A percentile compares a stretch with the other conserved stretches of the same genome.
Conservation (phyloP, 2,329 filamentous ascomycete species). For the Monilinia laxa region DNA sequence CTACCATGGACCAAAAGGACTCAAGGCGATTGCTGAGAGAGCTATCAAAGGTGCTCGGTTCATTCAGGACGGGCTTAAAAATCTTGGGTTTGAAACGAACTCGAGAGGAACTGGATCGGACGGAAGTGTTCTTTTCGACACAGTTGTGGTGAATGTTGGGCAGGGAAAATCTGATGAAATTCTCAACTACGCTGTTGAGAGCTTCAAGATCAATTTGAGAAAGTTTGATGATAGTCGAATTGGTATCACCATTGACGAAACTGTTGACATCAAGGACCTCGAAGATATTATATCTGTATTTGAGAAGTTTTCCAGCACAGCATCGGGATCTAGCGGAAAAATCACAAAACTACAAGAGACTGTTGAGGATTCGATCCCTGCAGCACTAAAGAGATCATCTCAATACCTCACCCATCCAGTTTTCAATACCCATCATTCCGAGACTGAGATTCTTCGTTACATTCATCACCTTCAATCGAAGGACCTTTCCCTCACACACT, state of each 20-base stretch:
- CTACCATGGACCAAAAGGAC: constrained; percentile 83
- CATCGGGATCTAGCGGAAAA: constrained; percentile 32
- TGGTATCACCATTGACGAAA: constrained; percentile 78
- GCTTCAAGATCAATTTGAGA: constrained; percentile 61
- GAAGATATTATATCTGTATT: constrained; percentile 58
- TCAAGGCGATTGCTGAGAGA: constrained; percentile 80
- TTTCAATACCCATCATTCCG: constrained; percentile 93
- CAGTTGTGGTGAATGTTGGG: constrained; percentile 64
- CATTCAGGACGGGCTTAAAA: constrained; percentile 62
- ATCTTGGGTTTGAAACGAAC: constrained; percentile 63
- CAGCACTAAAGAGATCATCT: constrained; percentile 66
- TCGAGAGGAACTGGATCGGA: constrained; percentile 56
- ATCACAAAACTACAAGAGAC: constrained; percentile 46
- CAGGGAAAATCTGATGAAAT: constrained; percentile 52
- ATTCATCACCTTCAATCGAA: constrained; percentile 92
- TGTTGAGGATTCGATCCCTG: constrained; percentile 49
- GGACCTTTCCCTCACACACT: constrained; percentile 90
- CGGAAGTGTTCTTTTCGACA: constrained; percentile 71
- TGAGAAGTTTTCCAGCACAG: constrained; percentile 40
- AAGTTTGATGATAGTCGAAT: constrained; percentile 59
- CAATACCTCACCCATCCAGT: constrained; percentile 83
- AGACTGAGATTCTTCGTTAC: constrained; percentile 91
- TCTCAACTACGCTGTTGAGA: constrained; percentile 51
- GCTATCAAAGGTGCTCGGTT: constrained; percentile 70
- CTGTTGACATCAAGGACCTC: constrained; percentile 56